phyloP scores from a whole-genome alignment of 1,284 basidiomycete species.

The Melampsora larici-populina region DNA sequence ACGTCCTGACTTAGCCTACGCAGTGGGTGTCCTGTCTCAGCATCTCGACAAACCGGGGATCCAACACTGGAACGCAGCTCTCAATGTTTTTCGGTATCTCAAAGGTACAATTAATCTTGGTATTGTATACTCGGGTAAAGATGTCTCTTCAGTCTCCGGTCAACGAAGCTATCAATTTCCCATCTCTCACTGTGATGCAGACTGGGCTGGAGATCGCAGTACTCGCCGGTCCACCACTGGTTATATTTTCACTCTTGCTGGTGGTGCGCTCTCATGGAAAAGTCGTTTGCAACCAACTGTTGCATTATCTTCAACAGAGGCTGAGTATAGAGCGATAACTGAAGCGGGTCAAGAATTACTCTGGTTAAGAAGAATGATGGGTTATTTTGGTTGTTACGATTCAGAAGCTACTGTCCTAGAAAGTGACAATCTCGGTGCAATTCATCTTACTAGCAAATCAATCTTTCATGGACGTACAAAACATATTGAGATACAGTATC shows the following conservation, averaged over 20 bases:
- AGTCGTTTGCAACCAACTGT: too few species aligned
- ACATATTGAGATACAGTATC: too few species aligned
- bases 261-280: too few species aligned
- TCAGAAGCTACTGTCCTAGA: too few species aligned
- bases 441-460: too few species aligned
- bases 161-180: not conserved
- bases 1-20: not conserved
- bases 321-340: conserved; percentile 7
- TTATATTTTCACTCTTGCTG: too few species aligned
- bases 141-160: not conserved
- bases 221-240: too few species aligned
- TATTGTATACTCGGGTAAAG: not conserved
- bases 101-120: not conserved
- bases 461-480: too few species aligned
- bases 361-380: not conserved
- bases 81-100: conserved; percentile 4
- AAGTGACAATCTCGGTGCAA: too few species aligned
- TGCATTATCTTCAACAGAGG: too few species aligned
- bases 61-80: conserved; percentile 8
- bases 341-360: conserved; percentile 12
- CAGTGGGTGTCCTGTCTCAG: not conserved
- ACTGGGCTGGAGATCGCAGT: conserved; percentile 2
- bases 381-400: not conserved
- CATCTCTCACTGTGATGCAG: conserved; percentile 1
- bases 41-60: conserved; percentile 6